Conservation (phyloP, 441 rosid species). For the Mallotus repandus region DNA sequence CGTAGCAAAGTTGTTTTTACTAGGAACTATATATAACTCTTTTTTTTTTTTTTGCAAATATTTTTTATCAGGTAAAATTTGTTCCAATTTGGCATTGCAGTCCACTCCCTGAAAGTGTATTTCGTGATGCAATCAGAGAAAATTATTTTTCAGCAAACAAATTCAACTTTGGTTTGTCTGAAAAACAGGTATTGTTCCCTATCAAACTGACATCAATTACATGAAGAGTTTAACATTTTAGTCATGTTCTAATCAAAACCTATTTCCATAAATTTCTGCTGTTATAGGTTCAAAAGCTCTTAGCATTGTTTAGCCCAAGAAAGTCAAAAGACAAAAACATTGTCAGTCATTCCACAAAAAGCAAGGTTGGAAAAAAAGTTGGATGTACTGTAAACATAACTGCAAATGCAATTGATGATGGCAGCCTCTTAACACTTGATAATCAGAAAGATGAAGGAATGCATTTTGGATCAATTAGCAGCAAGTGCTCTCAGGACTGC, state of each 20-base stretch:
- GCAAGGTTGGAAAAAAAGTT: constrained; percentile 13
- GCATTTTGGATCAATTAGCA: constrained; percentile 23
- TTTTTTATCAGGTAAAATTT: constrained; percentile 43
- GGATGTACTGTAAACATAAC: constrained; percentile 10
- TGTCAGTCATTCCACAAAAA: constrained; percentile 16
- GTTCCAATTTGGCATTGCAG: constrained; percentile 44
- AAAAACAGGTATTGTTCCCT: constrained; percentile 43
- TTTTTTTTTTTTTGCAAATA: too few species aligned
- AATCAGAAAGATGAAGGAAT: constrained; percentile 16
- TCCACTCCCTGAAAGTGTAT: constrained; percentile 59
- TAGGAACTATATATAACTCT: background rate
- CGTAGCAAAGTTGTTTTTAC: background rate
- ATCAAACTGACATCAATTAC: constrained; percentile 4
- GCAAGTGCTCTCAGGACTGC: constrained; percentile 20
- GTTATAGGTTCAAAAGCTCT: constrained; percentile 47
- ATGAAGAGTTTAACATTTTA: background rate
- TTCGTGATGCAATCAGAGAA: constrained; percentile 52
- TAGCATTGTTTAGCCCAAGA: constrained; percentile 45
- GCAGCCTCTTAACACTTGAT: constrained; percentile 9
- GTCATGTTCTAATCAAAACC: background rate
- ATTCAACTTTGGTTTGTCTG: constrained; percentile 69
- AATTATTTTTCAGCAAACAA: constrained; percentile 45
- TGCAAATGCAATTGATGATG: constrained; percentile 25
- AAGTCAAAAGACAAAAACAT: constrained; percentile 27
- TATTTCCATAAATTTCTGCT: background rate